These are phyloP conservation scores for Shiraia bambusicola DNA, from an alignment of 2,329 filamentous ascomycete species.

Conservation along the genomic window DNA sequence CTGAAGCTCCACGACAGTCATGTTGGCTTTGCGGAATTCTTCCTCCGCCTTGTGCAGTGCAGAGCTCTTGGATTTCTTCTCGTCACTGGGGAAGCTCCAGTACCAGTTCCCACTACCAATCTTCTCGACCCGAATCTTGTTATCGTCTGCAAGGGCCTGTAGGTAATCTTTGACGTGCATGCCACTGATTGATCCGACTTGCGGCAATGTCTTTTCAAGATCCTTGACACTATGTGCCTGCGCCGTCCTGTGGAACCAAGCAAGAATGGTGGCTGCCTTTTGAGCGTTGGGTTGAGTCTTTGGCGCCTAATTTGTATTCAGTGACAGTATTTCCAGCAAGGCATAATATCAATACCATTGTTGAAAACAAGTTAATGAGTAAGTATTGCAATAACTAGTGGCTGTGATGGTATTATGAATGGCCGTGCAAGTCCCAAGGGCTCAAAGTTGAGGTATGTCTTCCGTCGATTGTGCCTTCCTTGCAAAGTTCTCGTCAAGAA, in stretches of 20 bases:
- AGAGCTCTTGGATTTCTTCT: slow-evolving; percentile 50
- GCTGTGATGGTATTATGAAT: neutral
- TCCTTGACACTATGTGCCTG: slow-evolving; percentile 68
- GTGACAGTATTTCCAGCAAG: neutral
- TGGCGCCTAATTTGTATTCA: slow-evolving; percentile 46
- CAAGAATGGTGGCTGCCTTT: slow-evolving; percentile 60
- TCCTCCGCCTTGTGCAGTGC: slow-evolving; percentile 41
- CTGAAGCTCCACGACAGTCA: slow-evolving; percentile 42
- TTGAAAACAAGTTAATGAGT: too few species aligned
- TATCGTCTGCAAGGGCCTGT: slow-evolving; percentile 62
- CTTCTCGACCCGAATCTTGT: slow-evolving; percentile 65
- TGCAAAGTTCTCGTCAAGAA: too few species aligned
- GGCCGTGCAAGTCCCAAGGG: too few species aligned
- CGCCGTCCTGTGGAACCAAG: slow-evolving; percentile 61
- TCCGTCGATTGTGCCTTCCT: too few species aligned
- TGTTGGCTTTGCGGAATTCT: slow-evolving; percentile 42
- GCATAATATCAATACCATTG: slow-evolving; percentile 8
- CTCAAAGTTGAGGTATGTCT: too few species aligned
- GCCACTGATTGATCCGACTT: slow-evolving; percentile 62
- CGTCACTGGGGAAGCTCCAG: slow-evolving; percentile 65
- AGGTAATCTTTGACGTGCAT: slow-evolving; percentile 70
- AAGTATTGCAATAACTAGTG: too few species aligned
- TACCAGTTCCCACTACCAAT: slow-evolving; percentile 73
- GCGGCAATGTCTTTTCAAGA: slow-evolving; percentile 64
- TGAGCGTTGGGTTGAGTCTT: slow-evolving; percentile 59